Percentiles rank a stretch among this genome's conserved stretches.
phyloP scores from a whole-genome alignment of 1,284 basidiomycete genomes.

The Ustilago sp. region DNA sequence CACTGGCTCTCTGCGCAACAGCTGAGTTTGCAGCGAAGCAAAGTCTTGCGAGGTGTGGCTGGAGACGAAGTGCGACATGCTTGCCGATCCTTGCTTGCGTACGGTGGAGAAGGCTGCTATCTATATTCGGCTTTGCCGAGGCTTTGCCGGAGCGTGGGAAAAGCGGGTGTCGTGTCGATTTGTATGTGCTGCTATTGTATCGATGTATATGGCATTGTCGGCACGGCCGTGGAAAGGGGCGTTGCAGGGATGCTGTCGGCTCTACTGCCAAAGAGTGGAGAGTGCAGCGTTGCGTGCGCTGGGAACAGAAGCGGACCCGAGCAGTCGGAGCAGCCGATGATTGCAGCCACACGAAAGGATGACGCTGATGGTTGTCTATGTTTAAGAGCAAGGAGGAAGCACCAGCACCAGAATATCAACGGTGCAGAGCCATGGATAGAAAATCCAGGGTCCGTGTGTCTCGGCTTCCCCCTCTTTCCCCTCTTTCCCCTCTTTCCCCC shows the following conservation, averaged over 20 bases:
- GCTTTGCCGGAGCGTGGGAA: neutral
- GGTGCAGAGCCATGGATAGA: neutral
- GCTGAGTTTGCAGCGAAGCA: slow-evolving; percentile 61
- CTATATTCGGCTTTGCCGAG: neutral
- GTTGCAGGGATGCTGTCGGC: neutral
- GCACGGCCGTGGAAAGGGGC: slow-evolving; percentile 11
- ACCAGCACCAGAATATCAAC: neutral
- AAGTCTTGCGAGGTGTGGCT: slow-evolving; percentile 58
- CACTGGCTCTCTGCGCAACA: slow-evolving; percentile 53
- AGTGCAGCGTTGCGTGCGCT: neutral
- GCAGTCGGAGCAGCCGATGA: neutral
- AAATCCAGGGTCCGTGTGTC: slow-evolving; percentile 4
- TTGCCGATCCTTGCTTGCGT: neutral
- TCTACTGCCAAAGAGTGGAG: neutral
- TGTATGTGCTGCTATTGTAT: neutral
- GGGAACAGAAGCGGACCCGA: neutral
- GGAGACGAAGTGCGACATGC: slow-evolving; percentile 68
- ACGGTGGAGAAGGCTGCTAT: neutral
- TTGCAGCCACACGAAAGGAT: neutral
- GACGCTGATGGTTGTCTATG: neutral
- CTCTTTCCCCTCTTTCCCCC: too few species aligned
- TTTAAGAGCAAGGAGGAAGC: neutral
- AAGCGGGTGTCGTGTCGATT: neutral
- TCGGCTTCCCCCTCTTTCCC: too few species aligned
- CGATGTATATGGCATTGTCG: slow-evolving; percentile 17